Base-by-base conservation (phyloP, 2,329 filamentous ascomycete genomes). In the Clonostachys chloroleuca region DNA sequence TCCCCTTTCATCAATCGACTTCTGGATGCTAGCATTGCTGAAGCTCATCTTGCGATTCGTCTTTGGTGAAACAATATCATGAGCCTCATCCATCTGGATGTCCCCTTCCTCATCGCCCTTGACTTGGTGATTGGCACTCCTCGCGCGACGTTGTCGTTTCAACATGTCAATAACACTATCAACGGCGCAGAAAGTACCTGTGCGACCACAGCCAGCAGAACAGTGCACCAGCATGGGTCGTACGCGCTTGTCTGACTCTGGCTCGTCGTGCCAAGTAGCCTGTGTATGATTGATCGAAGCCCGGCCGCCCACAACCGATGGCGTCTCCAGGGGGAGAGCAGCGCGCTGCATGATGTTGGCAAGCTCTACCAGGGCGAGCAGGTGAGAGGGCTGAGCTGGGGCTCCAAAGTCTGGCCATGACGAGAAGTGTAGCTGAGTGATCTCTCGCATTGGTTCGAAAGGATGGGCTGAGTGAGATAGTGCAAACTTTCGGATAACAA, bases 341-440 rank as follows among this genome's bases (percentile, higher is more conserved):
- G 67, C 80, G 55, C 66, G 86, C 70, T 77, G 87, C 78, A 84
- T 90, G 34, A 80, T 75, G 58, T 89, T 94, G 57, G 87, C 89
- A 45, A 96, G 80, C 64, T 96, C 91, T n/a, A 97, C 88, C 14
- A 99, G 70, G 3, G 86, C 88, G 14, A 99, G 76, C 3, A 99
- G 77, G 58, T 97, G 91, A 6, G 83, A 82, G 2, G 94, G 91
- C 58, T 95, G 87, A 0, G 94, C 91, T 0, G 92, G 92, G 0
- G 91, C 87, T 17, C 94, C 94, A 65, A 97, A 96, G 60, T 99
- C 94, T 0, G 94, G 94, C 94, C 94, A 99, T n/a, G 87, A 85
- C 0, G 90, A 84, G 63, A 96, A 97, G 61, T 97, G 92, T 13
- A 99, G 73, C 56, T 99, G 94, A 0, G 92, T 96, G 51, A 99